phyloP scores from a whole-genome alignment of 2,329 filamentous ascomycete species.

The Colletotrichum musae region DNA sequence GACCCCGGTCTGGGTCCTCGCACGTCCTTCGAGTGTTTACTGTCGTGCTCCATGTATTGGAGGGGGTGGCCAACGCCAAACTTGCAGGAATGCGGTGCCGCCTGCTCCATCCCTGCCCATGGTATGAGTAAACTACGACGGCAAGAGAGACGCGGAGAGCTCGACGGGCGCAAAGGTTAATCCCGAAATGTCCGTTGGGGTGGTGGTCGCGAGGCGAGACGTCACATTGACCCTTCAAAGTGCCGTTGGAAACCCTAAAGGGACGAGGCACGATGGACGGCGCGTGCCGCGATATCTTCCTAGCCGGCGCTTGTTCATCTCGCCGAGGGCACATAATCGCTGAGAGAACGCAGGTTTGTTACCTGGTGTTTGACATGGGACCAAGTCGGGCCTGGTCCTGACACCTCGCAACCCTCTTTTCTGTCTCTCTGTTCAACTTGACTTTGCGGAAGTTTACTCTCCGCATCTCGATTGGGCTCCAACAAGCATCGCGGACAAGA shows the following conservation, averaged over 20 bases:
- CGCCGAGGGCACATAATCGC: not conserved
- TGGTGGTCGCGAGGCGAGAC: constrained; percentile 25
- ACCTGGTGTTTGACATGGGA: not conserved
- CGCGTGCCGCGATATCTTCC: too few species aligned
- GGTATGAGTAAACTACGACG: not conserved
- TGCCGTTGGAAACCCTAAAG: constrained; percentile 16
- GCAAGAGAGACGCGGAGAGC: not conserved
- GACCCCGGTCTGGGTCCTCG: constrained; percentile 1
- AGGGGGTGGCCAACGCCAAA: too few species aligned
- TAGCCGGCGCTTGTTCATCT: too few species aligned
- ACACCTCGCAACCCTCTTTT: not conserved
- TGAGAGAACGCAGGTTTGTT: not conserved
- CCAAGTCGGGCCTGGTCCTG: too few species aligned
- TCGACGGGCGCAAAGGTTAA: constrained; percentile 19
- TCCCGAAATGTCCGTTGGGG: constrained; percentile 2
- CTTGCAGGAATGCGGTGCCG: not conserved
- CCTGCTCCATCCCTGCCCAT: not conserved
- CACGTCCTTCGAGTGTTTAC: not conserved
- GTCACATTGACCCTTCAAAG: constrained; percentile 24
- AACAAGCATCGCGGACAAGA: too few species aligned
- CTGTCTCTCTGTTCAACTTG: not conserved
- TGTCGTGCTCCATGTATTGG: too few species aligned
- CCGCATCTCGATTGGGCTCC: not conserved
- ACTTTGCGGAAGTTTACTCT: too few species aligned
- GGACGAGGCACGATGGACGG: not conserved